phyloP scores from a whole-genome alignment of 23 red algal species.

The Gracilaria domingensis region DNA sequence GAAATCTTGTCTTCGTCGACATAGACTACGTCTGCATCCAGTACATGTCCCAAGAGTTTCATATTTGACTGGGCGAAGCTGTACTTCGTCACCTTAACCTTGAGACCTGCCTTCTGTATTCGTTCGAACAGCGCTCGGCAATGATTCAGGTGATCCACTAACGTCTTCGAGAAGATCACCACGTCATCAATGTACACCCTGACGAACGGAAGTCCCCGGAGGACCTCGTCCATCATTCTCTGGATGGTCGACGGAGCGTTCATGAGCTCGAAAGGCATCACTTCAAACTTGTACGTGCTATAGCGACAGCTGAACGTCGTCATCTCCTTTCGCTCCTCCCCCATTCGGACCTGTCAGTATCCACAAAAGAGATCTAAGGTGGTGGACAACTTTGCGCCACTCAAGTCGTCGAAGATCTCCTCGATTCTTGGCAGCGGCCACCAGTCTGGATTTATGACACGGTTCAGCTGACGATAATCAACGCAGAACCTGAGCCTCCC shows the following conservation, averaged over 20 bases:
- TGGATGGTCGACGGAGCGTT: conserved; percentile 40
- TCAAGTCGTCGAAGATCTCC: conserved; percentile 10
- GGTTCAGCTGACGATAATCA: conserved; percentile 17
- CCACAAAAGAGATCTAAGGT: conserved; percentile 6
- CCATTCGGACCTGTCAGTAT: conserved; percentile 12
- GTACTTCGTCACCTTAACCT: neutral
- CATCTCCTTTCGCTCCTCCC: neutral
- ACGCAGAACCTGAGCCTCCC: conserved; percentile 37
- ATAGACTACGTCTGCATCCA: neutral
- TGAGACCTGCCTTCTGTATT: neutral
- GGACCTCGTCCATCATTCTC: conserved; percentile 18
- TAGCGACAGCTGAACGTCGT: conserved; percentile 3
- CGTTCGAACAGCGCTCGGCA: neutral
- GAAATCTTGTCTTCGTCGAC: conserved; percentile 2
- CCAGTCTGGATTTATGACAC: conserved; percentile 14
- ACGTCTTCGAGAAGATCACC: neutral
- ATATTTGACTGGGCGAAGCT: neutral
- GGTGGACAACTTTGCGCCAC: neutral
- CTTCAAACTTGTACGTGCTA: conserved; percentile 18
- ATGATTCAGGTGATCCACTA: neutral
- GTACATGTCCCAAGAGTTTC: neutral
- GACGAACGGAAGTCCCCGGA: neutral
- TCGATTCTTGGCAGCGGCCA: too few species aligned
- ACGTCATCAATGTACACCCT: conserved; percentile 1
- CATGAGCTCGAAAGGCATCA: conserved; percentile 40